Conservation (phyloP, 495 filamentous ascomycete genomes). For the Cudoniella acicularis region DNA sequence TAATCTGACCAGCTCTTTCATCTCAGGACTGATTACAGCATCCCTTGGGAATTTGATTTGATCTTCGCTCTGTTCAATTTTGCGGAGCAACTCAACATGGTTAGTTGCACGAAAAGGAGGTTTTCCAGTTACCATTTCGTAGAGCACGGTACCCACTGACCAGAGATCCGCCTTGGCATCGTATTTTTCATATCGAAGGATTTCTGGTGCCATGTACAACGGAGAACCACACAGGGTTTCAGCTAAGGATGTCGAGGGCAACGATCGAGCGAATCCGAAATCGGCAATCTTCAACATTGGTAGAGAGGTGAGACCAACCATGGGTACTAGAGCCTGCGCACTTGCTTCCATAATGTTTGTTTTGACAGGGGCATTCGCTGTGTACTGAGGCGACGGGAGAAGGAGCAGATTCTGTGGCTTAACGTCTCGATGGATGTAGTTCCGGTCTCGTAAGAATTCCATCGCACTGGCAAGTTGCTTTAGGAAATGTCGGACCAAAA, state of each 20-base stretch:
- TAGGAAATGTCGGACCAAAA: conserved; percentile 89
- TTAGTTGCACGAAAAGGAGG: conserved; percentile 91
- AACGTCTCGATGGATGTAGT: conserved; percentile 93
- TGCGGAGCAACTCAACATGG: conserved; percentile 88
- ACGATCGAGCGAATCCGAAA: conserved; percentile 91
- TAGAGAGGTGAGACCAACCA: conserved; percentile 76
- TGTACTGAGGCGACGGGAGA: conserved; percentile 71
- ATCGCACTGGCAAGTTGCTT: conserved; percentile 94
- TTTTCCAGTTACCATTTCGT: conserved; percentile 88
- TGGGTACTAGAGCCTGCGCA: conserved; percentile 71
- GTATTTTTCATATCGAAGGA: conserved; percentile 94
- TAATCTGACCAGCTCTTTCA: conserved; percentile 76
- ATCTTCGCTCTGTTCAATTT: conserved; percentile 84
- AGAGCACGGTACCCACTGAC: conserved; percentile 93
- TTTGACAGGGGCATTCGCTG: conserved; percentile 27
- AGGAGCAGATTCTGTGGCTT: conserved; percentile 96
- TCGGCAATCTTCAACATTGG: conserved; percentile 97
- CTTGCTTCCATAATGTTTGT: conserved; percentile 55
- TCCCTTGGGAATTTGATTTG: conserved; percentile 78
- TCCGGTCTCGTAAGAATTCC: conserved; percentile 75
- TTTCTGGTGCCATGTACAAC: conserved; percentile 98
- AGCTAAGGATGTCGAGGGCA: conserved; percentile 84
- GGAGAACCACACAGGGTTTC: conserved; percentile 98
- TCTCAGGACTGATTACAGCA: conserved; percentile 61
- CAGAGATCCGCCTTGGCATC: conserved; percentile 95